Base-by-base conservation (phyloP, 1,284 basidiomycete genomes). In the Anthracocystis walkeri region DNA sequence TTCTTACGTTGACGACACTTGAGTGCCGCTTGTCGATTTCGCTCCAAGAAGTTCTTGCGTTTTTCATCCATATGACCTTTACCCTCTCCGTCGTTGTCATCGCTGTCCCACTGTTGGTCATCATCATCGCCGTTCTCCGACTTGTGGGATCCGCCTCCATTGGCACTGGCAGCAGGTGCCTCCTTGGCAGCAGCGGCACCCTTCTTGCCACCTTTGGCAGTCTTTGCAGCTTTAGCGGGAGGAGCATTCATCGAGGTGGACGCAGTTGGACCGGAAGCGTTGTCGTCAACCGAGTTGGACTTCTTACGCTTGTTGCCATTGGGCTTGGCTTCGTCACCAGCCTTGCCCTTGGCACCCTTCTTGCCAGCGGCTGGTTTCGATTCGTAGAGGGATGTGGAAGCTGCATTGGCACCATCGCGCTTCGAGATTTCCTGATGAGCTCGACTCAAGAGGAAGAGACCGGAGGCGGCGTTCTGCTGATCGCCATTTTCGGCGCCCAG, bases 1-100 rank as follows among this genome's bases (percentile, higher is more conserved):
- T 99, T 99, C 87, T 99, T 99, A 61, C 96, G 91, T 85, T 99
- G 96, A 42, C 96, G 93, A 86, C 97, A 99, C 87, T 99, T 99
- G 82, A 98, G 90, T 4, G 96, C 96, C 65, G 96, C 96, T 58
- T 84, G 82, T 16, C 83, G 78, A 45, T 84, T 84, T 38, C 83
- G 77, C 49, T 84, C 83, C 33, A 84, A 50, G 42, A 84, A 84
- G 65, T 80, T 82, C 49, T 81, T 83, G 38, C 83, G 75, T 67
- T 84, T 84, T 46, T 82, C 80, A 18, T 81, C 79, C 54, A 87
- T 86, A 41, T 87, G 56, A 27, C 78, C 82, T 35, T 77, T 79
- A 14, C 68, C 61, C 2, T 76, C 77, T 31, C 69, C 54, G 27
- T 48, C 40, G 2, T 61, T 52, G 48, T 64, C 56, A 29, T 68